A percentile compares a stretch with the other conserved stretches of the same genome.
Evolutionary conservation across 441 rosid species (phyloP).

Genomic region (Hura crepitans): DNA sequence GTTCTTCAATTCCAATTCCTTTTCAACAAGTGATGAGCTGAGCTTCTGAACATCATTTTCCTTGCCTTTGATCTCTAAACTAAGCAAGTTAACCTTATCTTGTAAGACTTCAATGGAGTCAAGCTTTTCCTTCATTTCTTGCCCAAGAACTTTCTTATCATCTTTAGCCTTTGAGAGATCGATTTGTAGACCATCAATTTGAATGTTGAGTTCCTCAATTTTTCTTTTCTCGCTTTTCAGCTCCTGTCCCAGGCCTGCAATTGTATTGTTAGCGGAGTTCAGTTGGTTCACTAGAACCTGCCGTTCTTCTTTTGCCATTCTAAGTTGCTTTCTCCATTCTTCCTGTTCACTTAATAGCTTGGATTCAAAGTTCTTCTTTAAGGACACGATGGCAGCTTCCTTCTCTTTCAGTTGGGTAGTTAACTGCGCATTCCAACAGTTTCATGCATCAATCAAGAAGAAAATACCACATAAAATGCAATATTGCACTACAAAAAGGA

Average conservation of each 20-base stretch:
- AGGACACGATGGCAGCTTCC: conserved; percentile 49
- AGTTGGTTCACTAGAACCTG: conserved; percentile 49
- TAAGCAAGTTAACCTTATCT: conserved; percentile 49
- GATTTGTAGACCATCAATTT: conserved; percentile 47
- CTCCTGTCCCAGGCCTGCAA: conserved; percentile 64
- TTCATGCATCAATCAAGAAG: conserved; percentile 17
- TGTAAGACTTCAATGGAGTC: conserved; percentile 45
- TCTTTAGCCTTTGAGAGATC: conserved; percentile 49
- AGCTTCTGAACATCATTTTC: conserved; percentile 47
- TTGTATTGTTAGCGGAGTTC: conserved; percentile 52
- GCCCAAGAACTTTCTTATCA: conserved; percentile 55
- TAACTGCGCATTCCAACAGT: conserved; percentile 49
- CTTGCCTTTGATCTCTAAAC: conserved; percentile 56
- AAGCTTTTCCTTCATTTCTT: conserved; percentile 51
- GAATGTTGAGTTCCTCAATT: conserved; percentile 47
- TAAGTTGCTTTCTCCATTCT: conserved; percentile 42
- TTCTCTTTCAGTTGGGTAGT: conserved; percentile 54
- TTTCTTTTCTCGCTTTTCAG: conserved; percentile 56
- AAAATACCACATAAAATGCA: neutral
- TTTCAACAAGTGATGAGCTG: conserved; percentile 40
- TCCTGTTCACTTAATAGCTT: conserved; percentile 56
- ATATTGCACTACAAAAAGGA: neutral
- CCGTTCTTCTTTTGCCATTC: conserved; percentile 58
- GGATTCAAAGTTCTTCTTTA: conserved; percentile 56
- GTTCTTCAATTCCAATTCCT: conserved; percentile 54